These are phyloP conservation scores for Monotropa hypopitys DNA, from an alignment of 179 eudicot genomes.

Conservation along the genomic window DNA sequence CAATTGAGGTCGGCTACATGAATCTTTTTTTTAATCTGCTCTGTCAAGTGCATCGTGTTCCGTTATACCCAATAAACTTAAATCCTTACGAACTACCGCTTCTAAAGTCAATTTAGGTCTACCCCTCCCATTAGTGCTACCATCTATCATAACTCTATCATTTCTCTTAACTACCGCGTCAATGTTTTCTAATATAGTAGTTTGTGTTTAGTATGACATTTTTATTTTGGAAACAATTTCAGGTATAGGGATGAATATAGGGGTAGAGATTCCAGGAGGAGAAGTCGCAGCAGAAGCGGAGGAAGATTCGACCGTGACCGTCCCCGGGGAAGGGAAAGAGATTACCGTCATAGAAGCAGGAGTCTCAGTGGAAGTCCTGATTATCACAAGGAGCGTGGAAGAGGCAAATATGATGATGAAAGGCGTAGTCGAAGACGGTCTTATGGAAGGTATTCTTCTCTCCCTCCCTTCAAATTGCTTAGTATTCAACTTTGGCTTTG, in stretches of 20 bases:
- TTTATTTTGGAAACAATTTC: neutral
- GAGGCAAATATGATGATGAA: constrained; percentile 63
- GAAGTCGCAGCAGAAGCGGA: constrained; percentile 81
- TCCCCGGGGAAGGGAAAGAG: constrained; percentile 46
- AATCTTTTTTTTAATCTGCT: no score
- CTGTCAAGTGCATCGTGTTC: no score
- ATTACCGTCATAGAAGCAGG: constrained; percentile 48
- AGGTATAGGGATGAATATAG: constrained; percentile 51
- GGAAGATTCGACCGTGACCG: constrained; percentile 45
- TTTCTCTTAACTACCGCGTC: no score
- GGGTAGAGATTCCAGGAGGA: constrained; percentile 47
- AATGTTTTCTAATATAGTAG: neutral
- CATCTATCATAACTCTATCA: no score
- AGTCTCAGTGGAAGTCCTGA: constrained; percentile 75
- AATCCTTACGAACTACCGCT: no score
- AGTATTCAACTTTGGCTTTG: neutral
- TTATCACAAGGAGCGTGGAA: constrained; percentile 45
- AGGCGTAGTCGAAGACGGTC: constrained; percentile 70
- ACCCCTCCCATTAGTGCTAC: no score
- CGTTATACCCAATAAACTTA: no score
- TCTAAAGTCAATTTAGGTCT: no score
- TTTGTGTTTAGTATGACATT: neutral
- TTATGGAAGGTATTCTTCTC: constrained; percentile 45
- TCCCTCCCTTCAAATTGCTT: neutral
- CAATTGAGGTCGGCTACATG: no score